These are phyloP conservation scores for Lactuca sativa DNA, from an alignment of 129 eudicot species.

Conservation along the genomic window DNA sequence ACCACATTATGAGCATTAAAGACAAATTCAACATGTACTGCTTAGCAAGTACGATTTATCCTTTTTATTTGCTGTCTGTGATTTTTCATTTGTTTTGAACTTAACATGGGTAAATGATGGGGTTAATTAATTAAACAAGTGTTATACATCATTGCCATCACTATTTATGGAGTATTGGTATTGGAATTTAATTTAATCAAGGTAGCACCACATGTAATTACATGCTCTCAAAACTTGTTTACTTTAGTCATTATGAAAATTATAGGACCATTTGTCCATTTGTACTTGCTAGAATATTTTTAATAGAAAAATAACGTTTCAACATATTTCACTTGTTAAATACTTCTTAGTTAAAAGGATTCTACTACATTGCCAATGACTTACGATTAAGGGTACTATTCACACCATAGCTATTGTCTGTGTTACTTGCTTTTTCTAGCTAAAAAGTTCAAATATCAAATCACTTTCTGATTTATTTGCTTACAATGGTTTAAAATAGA, in stretches of 20 bases:
- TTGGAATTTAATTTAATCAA: conserved; percentile 12
- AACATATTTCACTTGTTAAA: background rate
- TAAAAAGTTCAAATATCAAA: background rate
- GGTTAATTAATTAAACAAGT: conserved; percentile 13
- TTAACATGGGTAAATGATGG: conserved; percentile 37
- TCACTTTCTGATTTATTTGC: background rate
- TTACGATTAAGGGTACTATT: background rate
- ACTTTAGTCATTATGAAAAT: conserved; percentile 6
- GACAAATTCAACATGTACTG: too few species aligned
- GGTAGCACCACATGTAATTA: conserved; percentile 18
- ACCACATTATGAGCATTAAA: background rate
- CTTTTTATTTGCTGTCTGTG: background rate
- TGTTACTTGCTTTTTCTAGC: background rate
- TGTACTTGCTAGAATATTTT: background rate
- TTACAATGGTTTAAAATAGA: background rate
- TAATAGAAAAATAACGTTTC: background rate
- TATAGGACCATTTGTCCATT: conserved; percentile 16
- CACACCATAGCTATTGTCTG: background rate
- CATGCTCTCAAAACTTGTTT: conserved; percentile 2
- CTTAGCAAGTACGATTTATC: too few species aligned
- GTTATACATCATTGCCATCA: conserved; percentile 35
- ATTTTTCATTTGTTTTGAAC: conserved; percentile 18
- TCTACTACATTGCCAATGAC: background rate
- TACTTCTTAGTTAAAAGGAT: background rate
- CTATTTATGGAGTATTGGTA: conserved; percentile 19